Conservation (phyloP, 129 eudicot species). For the Erigeron canadensis region DNA sequence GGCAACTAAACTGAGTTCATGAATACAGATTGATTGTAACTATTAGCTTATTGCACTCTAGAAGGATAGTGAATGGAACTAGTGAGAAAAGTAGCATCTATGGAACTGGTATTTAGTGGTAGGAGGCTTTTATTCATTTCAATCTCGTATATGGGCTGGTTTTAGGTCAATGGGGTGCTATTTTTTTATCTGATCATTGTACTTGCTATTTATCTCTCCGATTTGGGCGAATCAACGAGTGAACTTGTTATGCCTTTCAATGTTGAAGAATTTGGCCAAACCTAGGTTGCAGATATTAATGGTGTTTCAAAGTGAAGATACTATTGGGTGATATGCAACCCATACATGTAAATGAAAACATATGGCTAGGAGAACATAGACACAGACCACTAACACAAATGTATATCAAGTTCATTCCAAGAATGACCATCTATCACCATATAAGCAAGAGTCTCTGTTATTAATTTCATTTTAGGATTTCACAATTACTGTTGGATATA, state of each 20-base stretch:
- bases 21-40: not conserved
- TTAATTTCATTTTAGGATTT: not conserved
- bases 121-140: not conserved
- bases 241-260: not conserved
- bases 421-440: not conserved
- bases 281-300: not conserved
- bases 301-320: not conserved
- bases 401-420: not conserved
- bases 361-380: too few relatives aligned
- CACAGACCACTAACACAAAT: not conserved
- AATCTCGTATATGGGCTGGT: too few relatives aligned
- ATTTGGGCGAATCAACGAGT: not conserved
- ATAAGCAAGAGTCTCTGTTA: too few relatives aligned
- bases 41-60: not conserved
- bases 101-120: conserved; percentile 3
- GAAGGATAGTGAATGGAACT: not conserved
- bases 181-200: not conserved
- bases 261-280: not conserved
- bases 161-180: not conserved
- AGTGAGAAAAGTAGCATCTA: not conserved
- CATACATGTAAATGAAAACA: not conserved
- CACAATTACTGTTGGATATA: not conserved
- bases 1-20: not conserved
- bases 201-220: not conserved
- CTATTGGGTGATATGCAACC: not conserved